phyloP scores from a whole-genome alignment of 352 stramenopile species.

The Salisapilia sapeloensis region DNA sequence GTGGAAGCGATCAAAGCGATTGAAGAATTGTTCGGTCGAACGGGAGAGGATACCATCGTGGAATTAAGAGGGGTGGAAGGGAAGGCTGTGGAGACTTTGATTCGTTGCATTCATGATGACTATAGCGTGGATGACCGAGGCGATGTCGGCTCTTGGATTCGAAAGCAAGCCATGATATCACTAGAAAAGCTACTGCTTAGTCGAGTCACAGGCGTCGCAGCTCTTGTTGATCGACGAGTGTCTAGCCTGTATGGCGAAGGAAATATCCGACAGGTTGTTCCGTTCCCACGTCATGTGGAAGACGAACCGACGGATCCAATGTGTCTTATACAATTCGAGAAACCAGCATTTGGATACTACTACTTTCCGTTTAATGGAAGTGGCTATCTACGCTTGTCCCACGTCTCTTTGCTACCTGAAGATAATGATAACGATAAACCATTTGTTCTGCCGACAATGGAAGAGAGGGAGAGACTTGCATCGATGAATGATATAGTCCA shows the following conservation, averaged over 20 bases:
- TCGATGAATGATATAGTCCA: constrained; percentile 1
- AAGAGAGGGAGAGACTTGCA: constrained; percentile 1
- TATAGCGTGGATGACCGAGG: constrained; percentile 95
- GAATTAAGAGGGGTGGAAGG: constrained; percentile 12
- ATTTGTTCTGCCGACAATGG: constrained; percentile 11
- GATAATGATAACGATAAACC: background rate
- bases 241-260: constrained; percentile 21
- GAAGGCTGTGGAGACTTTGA: constrained; percentile 64
- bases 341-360: constrained; percentile 37
- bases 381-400: constrained; percentile 22
- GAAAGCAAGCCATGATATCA: constrained; percentile 88
- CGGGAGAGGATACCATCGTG: constrained; percentile 1
- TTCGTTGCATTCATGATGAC: constrained; percentile 81
- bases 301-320: constrained; percentile 9
- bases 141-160: constrained; percentile 96
- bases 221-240: constrained; percentile 14
- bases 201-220: constrained; percentile 11
- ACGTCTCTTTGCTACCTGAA: constrained; percentile 6
- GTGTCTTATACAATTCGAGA: constrained; percentile 47
- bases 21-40: constrained; percentile 62
- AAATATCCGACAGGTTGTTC: constrained; percentile 18
- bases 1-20: constrained; percentile 88
- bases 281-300: constrained; percentile 4
- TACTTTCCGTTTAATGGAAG: constrained; percentile 49
- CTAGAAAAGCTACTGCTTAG: constrained; percentile 67